Percentiles rank a stretch among this genome's conserved stretches.
These are phyloP conservation scores for Tolypocladium ovalisporum DNA, from an alignment of 2,329 filamentous ascomycete genomes.

Conservation along the genomic window DNA sequence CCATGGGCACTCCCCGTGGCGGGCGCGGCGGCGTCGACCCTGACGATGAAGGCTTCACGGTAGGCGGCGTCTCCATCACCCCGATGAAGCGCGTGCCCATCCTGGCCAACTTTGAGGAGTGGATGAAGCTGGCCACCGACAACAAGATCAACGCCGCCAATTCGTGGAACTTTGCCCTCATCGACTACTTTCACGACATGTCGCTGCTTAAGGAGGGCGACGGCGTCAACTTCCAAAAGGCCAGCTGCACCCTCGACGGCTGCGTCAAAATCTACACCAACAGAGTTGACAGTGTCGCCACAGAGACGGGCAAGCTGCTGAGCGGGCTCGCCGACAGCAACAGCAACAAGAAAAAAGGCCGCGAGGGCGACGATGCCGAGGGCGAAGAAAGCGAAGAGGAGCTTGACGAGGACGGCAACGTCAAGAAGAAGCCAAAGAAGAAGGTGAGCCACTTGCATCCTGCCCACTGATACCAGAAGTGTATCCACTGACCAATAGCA, in stretches of 20 bases:
- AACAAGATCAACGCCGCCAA: slow-evolving; percentile 98
- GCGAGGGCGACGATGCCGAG: slow-evolving; percentile 51
- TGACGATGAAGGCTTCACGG: slow-evolving; percentile 50
- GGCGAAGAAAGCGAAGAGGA: slow-evolving; percentile 58
- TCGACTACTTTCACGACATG: slow-evolving; percentile 99
- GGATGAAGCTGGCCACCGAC: slow-evolving; percentile 99
- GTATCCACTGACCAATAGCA: slow-evolving; percentile 12
- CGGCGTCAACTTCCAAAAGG: slow-evolving; percentile 96
- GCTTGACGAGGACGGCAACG: slow-evolving; percentile 48
- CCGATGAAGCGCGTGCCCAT: slow-evolving; percentile 95
- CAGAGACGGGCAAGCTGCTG: slow-evolving; percentile 87
- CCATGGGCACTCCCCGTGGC: slow-evolving; percentile 39
- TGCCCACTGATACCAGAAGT: not conserved
- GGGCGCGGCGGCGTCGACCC: slow-evolving; percentile 26
- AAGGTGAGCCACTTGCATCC: slow-evolving; percentile 43
- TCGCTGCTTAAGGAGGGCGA: slow-evolving; percentile 92
- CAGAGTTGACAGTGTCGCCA: slow-evolving; percentile 94
- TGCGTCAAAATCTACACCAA: slow-evolving; percentile 99
- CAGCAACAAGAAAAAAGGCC: slow-evolving; percentile 63
- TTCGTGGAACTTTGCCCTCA: slow-evolving; percentile 99
- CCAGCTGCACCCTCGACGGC: slow-evolving; percentile 91
- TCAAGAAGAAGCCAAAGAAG: slow-evolving; percentile 57
- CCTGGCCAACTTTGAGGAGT: slow-evolving; percentile 96
- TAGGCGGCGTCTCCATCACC: slow-evolving; percentile 68
- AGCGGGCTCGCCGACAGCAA: slow-evolving; percentile 87